These are phyloP conservation scores for Fusarium foetens DNA, from an alignment of 2,329 filamentous ascomycete genomes.

Conservation along the genomic window DNA sequence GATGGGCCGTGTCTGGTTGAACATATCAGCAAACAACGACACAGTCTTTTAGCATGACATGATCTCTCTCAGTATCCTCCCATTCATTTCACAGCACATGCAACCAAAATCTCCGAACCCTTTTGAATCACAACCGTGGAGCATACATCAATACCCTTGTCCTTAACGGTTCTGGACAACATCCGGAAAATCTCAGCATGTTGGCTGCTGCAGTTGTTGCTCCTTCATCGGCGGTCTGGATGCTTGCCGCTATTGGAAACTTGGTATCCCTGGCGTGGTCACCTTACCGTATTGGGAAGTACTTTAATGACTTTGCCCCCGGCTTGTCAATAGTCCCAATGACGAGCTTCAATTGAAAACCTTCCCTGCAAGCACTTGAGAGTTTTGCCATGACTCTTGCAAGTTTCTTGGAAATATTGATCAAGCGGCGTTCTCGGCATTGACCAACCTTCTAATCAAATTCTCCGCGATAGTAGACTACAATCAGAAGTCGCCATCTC, in stretches of 20 bases:
- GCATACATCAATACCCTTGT: constrained; percentile 15
- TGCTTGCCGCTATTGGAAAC: constrained; percentile 36
- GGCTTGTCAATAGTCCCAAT: constrained; percentile 34
- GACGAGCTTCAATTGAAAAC: constrained; percentile 14
- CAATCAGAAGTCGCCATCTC: constrained; percentile 2
- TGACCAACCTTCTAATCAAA: constrained; percentile 6
- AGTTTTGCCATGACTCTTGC: constrained; percentile 23
- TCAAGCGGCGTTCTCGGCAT: constrained; percentile 15
- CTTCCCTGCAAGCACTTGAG: constrained; percentile 25
- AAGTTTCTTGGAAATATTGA: constrained; percentile 19
- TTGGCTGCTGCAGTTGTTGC: constrained; percentile 24
- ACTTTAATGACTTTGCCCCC: constrained; percentile 35
- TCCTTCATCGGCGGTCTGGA: constrained; percentile 27
- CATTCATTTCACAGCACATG: neutral
- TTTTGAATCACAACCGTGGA: neutral
- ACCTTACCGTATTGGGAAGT: constrained; percentile 28
- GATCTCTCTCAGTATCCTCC: neutral
- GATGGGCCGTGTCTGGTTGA: neutral
- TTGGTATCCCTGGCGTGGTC: constrained; percentile 1
- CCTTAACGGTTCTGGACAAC: constrained; percentile 14
- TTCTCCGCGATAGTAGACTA: neutral
- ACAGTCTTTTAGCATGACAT: neutral
- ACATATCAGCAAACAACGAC: neutral
- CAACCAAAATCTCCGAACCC: neutral
- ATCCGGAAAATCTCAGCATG: constrained; percentile 25